Evolutionary conservation across 1,139 yeast genomes (phyloP).

Genomic region (Ogataea hybrid): DNA sequence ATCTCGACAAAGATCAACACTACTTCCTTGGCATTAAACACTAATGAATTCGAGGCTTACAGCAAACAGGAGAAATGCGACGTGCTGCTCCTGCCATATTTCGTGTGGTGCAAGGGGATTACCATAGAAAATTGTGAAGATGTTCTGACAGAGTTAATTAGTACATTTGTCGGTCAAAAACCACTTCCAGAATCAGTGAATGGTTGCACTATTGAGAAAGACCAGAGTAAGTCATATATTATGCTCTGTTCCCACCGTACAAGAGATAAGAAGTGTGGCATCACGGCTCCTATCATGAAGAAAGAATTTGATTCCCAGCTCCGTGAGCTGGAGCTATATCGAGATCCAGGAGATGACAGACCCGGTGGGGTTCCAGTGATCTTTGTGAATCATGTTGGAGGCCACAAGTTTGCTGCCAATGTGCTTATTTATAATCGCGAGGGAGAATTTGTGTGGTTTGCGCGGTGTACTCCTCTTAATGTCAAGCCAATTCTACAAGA

Average conservation of each 20-base stretch:
- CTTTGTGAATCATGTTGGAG: slow-evolving; percentile 86
- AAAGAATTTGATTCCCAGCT: slow-evolving; percentile 73
- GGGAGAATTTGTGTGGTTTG: slow-evolving; percentile 86
- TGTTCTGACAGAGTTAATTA: slow-evolving; percentile 48
- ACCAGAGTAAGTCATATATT: slow-evolving; percentile 53
- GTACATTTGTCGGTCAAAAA: slow-evolving; percentile 32
- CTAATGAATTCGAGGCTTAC: slow-evolving; percentile 11
- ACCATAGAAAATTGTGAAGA: slow-evolving; percentile 41
- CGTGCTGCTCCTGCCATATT: slow-evolving; percentile 71
- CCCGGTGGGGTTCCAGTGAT: slow-evolving; percentile 72
- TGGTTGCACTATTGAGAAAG: slow-evolving; percentile 35
- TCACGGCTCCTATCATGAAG: slow-evolving; percentile 91
- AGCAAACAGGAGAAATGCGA: slow-evolving; percentile 42
- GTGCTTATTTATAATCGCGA: slow-evolving; percentile 69
- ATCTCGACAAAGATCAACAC: slow-evolving; percentile 41
- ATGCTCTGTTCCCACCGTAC: slow-evolving; percentile 86
- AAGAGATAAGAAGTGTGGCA: slow-evolving; percentile 90
- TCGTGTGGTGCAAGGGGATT: slow-evolving; percentile 64
- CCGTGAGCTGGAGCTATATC: slow-evolving; percentile 62
- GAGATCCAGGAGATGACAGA: slow-evolving; percentile 73
- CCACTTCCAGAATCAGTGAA: slow-evolving; percentile 20
- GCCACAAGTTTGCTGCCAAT: slow-evolving; percentile 92
- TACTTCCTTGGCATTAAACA: slow-evolving; percentile 28
- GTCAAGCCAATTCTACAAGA: slow-evolving; percentile 73
- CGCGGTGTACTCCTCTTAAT: slow-evolving; percentile 76